These are phyloP conservation scores for Flaveria sonorensis DNA, from an alignment of 129 eudicot species.

Conservation along the genomic window DNA sequence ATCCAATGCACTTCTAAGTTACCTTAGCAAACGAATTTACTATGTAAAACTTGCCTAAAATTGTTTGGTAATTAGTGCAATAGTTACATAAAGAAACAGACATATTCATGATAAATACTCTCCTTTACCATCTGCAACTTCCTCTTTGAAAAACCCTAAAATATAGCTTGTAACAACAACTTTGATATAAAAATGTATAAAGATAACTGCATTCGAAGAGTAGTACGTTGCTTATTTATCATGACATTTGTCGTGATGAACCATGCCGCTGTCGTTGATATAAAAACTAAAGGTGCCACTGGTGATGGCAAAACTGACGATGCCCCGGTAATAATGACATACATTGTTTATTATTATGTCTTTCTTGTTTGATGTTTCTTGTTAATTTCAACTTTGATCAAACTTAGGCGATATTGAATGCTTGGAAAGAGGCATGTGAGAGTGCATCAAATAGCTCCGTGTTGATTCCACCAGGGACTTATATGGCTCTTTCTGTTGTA, in stretches of 20 bases:
- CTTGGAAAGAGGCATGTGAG: constrained; percentile 39
- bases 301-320: constrained; percentile 42
- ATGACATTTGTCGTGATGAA: constrained; percentile 8
- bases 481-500: constrained; percentile 7
- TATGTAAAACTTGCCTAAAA: not conserved
- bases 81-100: not conserved
- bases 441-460: constrained; percentile 27
- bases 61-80: not conserved
- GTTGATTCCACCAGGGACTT: constrained; percentile 39
- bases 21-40: not conserved
- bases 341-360: not conserved
- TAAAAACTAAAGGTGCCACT: constrained; percentile 38
- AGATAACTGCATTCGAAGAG: not conserved
- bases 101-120: not conserved
- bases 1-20: not conserved
- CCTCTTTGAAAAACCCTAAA: constrained; percentile 1
- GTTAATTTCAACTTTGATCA: not conserved
- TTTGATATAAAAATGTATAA: constrained; percentile 15
- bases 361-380: no score
- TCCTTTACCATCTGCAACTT: not conserved
- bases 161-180: not conserved
- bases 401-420: constrained; percentile 27
- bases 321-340: constrained; percentile 30
- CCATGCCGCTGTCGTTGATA: constrained; percentile 30
- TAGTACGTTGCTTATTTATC: constrained; percentile 21